Conservation (phyloP, 2,329 filamentous ascomycete genomes). For the Plectosphaerella sp. region DNA sequence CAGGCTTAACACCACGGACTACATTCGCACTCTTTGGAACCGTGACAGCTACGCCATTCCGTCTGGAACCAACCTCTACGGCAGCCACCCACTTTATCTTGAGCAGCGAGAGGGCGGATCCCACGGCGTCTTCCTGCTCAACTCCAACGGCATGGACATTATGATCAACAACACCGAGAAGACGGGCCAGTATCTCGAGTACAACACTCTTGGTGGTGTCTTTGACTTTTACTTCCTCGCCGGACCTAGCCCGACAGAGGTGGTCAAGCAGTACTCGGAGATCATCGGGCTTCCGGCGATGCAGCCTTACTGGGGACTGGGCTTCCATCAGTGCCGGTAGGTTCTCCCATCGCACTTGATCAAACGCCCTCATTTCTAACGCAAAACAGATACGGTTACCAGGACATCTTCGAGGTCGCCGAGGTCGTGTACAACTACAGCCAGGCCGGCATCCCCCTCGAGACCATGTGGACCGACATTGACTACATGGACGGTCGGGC, state of each 20-base stretch:
- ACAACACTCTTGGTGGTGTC: constrained; percentile 73
- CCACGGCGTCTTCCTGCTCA: constrained; percentile 65
- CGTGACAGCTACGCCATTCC: constrained; percentile 62
- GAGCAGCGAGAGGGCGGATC: constrained; percentile 59
- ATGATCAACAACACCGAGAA: constrained; percentile 60
- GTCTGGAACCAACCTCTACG: constrained; percentile 62
- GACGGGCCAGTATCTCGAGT: constrained; percentile 68
- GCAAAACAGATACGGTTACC: constrained; percentile 56
- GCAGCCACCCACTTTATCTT: constrained; percentile 70
- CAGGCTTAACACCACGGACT: constrained; percentile 62
- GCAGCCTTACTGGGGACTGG: constrained; percentile 62
- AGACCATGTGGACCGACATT: constrained; percentile 60
- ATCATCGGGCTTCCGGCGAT: constrained; percentile 54
- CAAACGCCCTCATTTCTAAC: not conserved
- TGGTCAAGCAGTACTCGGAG: constrained; percentile 55
- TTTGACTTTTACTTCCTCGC: constrained; percentile 67
- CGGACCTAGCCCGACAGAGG: constrained; percentile 53
- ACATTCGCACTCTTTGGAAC: constrained; percentile 67
- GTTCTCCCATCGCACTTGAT: constrained; percentile 11
- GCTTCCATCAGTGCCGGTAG: constrained; percentile 57
- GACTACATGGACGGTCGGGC: constrained; percentile 31
- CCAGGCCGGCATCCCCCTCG: constrained; percentile 59
- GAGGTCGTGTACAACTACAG: constrained; percentile 67
- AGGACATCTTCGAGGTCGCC: constrained; percentile 59
- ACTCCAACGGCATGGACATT: constrained; percentile 74